Evolutionary conservation across 202 grass and related monocot genomes (phyloP).

Genomic region (Panicum virgatum): DNA sequence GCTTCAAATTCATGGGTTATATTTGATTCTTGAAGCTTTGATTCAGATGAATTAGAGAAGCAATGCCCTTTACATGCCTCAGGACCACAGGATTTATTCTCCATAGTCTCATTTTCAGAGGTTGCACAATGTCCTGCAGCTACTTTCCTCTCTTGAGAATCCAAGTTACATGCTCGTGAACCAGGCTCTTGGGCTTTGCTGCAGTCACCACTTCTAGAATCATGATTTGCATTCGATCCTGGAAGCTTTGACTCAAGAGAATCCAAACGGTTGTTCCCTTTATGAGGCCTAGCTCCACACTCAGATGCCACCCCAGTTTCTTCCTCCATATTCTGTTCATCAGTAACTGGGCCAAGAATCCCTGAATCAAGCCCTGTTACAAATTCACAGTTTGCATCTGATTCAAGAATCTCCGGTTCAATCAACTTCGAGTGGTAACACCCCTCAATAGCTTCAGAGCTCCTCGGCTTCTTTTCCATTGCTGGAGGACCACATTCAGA

Average conservation of each 20-base stretch:
- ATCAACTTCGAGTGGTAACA: not conserved
- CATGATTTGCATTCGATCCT: constrained; percentile 7
- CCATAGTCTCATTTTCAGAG: constrained; percentile 7
- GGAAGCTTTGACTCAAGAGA: constrained; percentile 37
- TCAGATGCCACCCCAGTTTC: not conserved
- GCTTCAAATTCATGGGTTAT: constrained; percentile 18
- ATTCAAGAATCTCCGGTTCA: constrained; percentile 24
- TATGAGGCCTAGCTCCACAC: not conserved
- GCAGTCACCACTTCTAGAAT: constrained; percentile 33
- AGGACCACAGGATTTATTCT: not conserved
- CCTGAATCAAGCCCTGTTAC: not conserved
- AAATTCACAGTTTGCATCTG: constrained; percentile 15
- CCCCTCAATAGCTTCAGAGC: not conserved
- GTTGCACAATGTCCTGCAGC: not conserved
- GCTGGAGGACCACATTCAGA: not conserved
- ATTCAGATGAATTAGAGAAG: constrained; percentile 39
- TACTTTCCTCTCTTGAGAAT: constrained; percentile 34
- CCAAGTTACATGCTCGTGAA: not conserved
- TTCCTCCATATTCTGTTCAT: not conserved
- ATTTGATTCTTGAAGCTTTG: constrained; percentile 38
- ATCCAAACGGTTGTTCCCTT: not conserved
- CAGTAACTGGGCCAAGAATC: not conserved
- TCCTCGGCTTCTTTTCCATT: not conserved
- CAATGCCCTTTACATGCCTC: constrained; percentile 13
- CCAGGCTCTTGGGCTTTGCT: constrained; percentile 31